Percentiles rank a stretch among this genome's conserved stretches.
phyloP scores from a whole-genome alignment of 2,329 filamentous ascomycete species.

The Colletotrichum chrysophilum region DNA sequence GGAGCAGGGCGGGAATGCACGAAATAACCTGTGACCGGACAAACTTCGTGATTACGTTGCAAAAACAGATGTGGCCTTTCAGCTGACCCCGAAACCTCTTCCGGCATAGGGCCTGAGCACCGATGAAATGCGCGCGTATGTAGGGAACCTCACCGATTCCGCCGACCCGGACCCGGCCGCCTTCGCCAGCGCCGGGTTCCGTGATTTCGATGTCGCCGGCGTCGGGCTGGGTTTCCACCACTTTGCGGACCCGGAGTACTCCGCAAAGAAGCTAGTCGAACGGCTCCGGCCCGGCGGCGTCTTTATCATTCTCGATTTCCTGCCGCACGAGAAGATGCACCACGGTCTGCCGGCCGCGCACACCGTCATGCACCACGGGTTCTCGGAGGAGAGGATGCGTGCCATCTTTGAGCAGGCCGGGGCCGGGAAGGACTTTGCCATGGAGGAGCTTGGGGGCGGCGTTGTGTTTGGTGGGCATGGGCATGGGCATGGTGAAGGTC shows the following conservation, averaged over 20 bases:
- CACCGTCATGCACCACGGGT: slow-evolving; percentile 71
- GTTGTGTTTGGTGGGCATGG: slow-evolving; percentile 43
- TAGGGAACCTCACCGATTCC: slow-evolving; percentile 61
- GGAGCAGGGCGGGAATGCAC: background rate
- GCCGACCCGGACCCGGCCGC: slow-evolving; percentile 53
- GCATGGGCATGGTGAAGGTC: background rate
- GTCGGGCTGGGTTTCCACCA: slow-evolving; percentile 72
- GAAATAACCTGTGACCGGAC: background rate
- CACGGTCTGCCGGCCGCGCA: slow-evolving; percentile 30
- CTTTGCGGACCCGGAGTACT: slow-evolving; percentile 67
- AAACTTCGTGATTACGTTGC: background rate
- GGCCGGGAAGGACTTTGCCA: slow-evolving; percentile 58
- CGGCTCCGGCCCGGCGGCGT: slow-evolving; percentile 70
- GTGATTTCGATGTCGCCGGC: slow-evolving; percentile 70
- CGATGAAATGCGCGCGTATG: slow-evolving; percentile 60
- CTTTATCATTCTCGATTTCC: slow-evolving; percentile 71
- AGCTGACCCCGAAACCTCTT: background rate
- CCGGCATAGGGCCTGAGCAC: slow-evolving; percentile 47
- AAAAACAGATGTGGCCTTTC: background rate
- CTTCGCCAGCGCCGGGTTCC: slow-evolving; percentile 67
- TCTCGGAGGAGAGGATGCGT: slow-evolving; percentile 63
- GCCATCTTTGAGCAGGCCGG: slow-evolving; percentile 70
- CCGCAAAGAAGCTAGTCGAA: slow-evolving; percentile 62
- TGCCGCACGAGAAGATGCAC: slow-evolving; percentile 52
- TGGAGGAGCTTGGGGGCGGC: slow-evolving; percentile 57